A percentile compares a stretch with the other conserved stretches of the same genome.
Conservation (phyloP, 2,329 filamentous ascomycete genomes). For the Ceratocystis destructans region DNA sequence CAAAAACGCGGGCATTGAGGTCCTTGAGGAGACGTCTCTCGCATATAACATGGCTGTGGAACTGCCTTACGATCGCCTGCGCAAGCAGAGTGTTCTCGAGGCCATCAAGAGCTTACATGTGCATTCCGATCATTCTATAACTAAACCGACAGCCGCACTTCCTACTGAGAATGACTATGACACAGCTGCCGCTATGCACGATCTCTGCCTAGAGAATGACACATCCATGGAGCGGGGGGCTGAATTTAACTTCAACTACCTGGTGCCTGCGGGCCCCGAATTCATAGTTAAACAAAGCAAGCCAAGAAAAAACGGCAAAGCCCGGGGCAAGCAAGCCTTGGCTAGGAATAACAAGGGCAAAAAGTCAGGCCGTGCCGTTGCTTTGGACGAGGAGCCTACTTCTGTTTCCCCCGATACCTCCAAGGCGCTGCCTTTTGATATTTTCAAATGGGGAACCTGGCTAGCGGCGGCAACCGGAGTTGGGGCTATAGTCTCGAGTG, state of each 20-base stretch:
- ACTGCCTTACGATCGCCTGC: constrained; percentile 11
- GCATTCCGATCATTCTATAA: not conserved
- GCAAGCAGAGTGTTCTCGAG: constrained; percentile 4
- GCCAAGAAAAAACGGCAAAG: constrained; percentile 10
- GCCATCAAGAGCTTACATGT: not conserved
- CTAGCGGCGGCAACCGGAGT: not conserved
- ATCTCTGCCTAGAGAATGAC: constrained; percentile 6
- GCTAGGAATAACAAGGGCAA: not conserved
- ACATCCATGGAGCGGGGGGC: constrained; percentile 13
- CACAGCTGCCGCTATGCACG: not conserved
- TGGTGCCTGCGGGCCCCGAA: constrained; percentile 9
- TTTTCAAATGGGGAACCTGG: constrained; percentile 5
- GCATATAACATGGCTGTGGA: constrained; percentile 7
- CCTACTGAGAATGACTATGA: not conserved
- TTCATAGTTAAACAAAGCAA: constrained; percentile 11
- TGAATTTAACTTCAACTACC: constrained; percentile 15
- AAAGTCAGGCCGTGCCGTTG: not conserved
- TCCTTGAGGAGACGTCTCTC: constrained; percentile 7
- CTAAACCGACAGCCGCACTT: not conserved
- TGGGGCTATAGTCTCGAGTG: not conserved
- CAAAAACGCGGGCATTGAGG: not conserved
- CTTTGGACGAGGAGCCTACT: not conserved
- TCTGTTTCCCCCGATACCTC: not conserved
- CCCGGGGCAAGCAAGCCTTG: not conserved
- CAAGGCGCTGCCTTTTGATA: not conserved